phyloP scores from a whole-genome alignment of 192 early-diverging fungal species.

The Backusella circina region DNA sequence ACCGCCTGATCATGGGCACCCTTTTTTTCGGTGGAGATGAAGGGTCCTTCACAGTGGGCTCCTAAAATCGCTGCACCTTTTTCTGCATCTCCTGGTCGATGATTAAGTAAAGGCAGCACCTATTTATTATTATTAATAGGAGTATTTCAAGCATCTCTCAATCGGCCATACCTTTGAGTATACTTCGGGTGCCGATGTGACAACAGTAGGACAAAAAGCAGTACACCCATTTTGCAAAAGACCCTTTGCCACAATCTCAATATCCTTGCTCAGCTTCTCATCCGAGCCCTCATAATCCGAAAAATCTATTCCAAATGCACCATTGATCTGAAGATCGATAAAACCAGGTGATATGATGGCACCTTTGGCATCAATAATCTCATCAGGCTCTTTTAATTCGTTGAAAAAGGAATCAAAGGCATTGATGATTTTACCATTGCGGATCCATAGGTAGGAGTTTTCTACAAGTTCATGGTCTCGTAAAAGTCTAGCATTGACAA shows the following conservation, averaged over 20 bases:
- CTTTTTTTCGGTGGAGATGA: conserved; percentile 57
- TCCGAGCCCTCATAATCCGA: conserved; percentile 44
- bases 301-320: conserved; percentile 81
- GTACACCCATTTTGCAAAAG: conserved; percentile 78
- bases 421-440: conserved; percentile 76
- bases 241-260: conserved; percentile 67
- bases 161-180: conserved; percentile 57
- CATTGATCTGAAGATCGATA: conserved; percentile 82
- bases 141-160: too few relatives aligned
- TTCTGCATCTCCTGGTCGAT: conserved; percentile 55
- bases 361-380: conserved; percentile 68
- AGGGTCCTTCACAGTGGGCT: conserved; percentile 67
- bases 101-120: conserved; percentile 58
- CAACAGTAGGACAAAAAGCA: conserved; percentile 77
- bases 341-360: conserved; percentile 75
- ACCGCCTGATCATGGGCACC: conserved; percentile 69
- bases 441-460: conserved; percentile 69
- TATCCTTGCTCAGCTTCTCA: conserved; percentile 57
- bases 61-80: conserved; percentile 70
- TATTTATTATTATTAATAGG: conserved; percentile 2
- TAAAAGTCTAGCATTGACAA: conserved; percentile 74
- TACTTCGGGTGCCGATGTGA: conserved; percentile 67
- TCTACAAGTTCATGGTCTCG: conserved; percentile 73
- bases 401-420: conserved; percentile 69
- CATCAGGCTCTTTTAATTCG: conserved; percentile 58